A percentile compares a stretch with the other conserved stretches of the same genome.
phyloP scores from a whole-genome alignment of 306 rosid species.

The Sesbania bispinosa region DNA sequence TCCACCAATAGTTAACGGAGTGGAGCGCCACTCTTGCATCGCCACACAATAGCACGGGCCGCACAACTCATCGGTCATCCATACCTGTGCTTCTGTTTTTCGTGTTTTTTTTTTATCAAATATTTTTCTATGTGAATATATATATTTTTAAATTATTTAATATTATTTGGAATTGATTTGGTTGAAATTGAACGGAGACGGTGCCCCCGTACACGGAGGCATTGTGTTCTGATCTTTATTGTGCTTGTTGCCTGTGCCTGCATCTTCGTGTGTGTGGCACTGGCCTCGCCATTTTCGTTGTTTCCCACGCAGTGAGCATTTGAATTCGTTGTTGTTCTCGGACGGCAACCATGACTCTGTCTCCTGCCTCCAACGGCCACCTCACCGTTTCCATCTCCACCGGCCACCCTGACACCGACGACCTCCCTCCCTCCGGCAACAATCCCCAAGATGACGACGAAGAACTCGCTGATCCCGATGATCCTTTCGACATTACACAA shows the following conservation, averaged over 20 bases:
- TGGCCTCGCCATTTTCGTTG: not conserved
- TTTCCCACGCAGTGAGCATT: constrained; percentile 28
- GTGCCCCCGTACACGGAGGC: constrained; percentile 15
- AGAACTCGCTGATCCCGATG: constrained; percentile 22
- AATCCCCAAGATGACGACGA: not conserved
- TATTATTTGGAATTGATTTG: not conserved
- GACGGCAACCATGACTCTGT: constrained; percentile 37
- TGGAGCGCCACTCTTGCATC: constrained; percentile 8
- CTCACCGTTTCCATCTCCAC: constrained; percentile 9
- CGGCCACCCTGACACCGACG: not conserved
- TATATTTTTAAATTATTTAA: not conserved
- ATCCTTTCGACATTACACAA: constrained; percentile 70
- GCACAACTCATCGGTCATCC: not conserved
- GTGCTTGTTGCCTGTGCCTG: not conserved
- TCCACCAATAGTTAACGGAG: constrained; percentile 21
- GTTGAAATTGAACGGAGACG: not conserved
- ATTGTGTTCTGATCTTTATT: not conserved
- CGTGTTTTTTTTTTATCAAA: too few relatives aligned
- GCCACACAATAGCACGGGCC: not conserved
- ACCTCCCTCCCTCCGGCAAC: not conserved
- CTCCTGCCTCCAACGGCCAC: constrained; percentile 45
- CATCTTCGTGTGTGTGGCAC: not conserved
- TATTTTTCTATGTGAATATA: not conserved
- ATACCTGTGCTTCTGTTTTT: not conserved
- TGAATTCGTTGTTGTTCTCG: constrained; percentile 27